A percentile compares a stretch with the other conserved stretches of the same genome.
These are phyloP conservation scores for Amanita inopinata DNA, from an alignment of 768 basidiomycete species.

Conservation along the genomic window DNA sequence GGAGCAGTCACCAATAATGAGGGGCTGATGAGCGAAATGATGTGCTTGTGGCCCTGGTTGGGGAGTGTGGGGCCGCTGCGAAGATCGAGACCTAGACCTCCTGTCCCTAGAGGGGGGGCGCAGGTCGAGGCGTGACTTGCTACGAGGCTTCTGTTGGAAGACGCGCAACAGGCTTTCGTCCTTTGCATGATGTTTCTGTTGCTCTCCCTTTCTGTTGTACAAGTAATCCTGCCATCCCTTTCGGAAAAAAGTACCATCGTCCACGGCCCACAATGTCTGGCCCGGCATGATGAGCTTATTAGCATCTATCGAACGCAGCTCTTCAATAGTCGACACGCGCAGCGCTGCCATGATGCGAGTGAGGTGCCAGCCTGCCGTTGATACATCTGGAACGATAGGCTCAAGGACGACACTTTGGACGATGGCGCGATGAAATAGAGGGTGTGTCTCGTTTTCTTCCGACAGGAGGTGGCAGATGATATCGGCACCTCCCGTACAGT, in stretches of 20 bases:
- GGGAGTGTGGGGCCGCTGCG: slow-evolving; percentile 11
- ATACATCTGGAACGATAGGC: slow-evolving; percentile 47
- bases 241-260: slow-evolving; percentile 64
- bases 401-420: slow-evolving; percentile 66
- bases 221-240: slow-evolving; percentile 46
- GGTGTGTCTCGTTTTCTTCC: slow-evolving; percentile 42
- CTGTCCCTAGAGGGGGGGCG: background rate
- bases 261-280: slow-evolving; percentile 44
- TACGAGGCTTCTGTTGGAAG: background rate
- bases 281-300: slow-evolving; percentile 47
- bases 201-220: slow-evolving; percentile 20
- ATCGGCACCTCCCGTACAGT: slow-evolving; percentile 45
- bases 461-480: slow-evolving; percentile 59
- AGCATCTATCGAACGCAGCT: slow-evolving; percentile 49
- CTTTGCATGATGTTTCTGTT: slow-evolving; percentile 10
- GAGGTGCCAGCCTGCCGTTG: slow-evolving; percentile 56
- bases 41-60: slow-evolving; percentile 16
- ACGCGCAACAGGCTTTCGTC: slow-evolving; percentile 8
- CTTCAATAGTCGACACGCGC: slow-evolving; percentile 43
- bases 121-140: background rate
- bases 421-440: slow-evolving; percentile 65
- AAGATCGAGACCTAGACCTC: slow-evolving; percentile 16
- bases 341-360: slow-evolving; percentile 52
- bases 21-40: slow-evolving; percentile 37
- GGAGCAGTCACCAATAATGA: slow-evolving; percentile 68